Base-by-base conservation (phyloP, 169 alveolate species). In the Plasmodium gallinaceum region DNA sequence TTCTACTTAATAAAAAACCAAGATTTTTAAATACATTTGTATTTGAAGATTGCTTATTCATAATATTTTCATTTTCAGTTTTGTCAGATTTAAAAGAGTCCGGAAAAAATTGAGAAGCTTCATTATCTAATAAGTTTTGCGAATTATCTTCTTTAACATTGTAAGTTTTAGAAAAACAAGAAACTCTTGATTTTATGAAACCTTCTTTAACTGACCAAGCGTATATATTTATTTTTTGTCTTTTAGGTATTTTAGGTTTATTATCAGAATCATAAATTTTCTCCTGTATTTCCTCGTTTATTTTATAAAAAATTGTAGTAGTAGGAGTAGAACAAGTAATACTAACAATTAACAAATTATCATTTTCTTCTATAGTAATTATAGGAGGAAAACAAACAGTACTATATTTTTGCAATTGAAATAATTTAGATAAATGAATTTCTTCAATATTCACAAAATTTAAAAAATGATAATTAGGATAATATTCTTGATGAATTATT, bases 401-500 rank as follows among this genome's bases (percentile, higher is more conserved):
- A 26, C 88, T 88, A 66, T 92, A 64, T 51, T 88, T 92, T 39
- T 85, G 80, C 42, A 92, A 85, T 45, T 72, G 91, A 58, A 94
- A 94, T 20, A 94, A 74, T 58, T 91, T 83, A 12, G 96, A 94
- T 54, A 91, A 42, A 66, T 94, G 96, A 90, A 94, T 94, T 64
- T 94, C 92, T 65, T 85, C 89, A 16, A 92, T 90, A 71, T 75
- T 74, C 20, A 94, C 93, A 71, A 90, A 70, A 45, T 95, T 95
- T 26, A 94, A 66, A 91, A 94, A 94, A 65, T 94, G 96, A 80
- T 94, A 94, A 65, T 90, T 90, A 22, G 96, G 96, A 72, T 91
- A 94, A 54, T 89, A 76, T 37, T 92, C 95, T 57, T 78, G 90
- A 85, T 94, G 96, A 48, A 72, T 88, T 48, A 92, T 76, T n/a